These are phyloP conservation scores for Drosera capensis DNA, from an alignment of 148 eudicot species.

Conservation along the genomic window DNA sequence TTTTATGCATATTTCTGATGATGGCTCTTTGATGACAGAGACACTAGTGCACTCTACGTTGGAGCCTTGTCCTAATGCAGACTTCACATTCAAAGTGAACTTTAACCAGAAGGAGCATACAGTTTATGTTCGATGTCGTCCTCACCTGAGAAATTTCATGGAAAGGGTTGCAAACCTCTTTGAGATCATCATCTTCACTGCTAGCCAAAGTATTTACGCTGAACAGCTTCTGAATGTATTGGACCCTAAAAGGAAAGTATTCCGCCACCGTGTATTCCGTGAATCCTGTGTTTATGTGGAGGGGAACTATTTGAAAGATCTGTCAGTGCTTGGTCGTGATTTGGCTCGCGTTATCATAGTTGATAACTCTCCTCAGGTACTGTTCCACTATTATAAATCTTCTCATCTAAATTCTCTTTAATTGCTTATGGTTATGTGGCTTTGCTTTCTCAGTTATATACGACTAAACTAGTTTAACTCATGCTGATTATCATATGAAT, in stretches of 20 bases:
- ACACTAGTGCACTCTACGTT: slow-evolving; percentile 91
- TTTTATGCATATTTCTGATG: neutral
- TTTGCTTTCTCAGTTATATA: no score
- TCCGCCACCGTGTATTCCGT: slow-evolving; percentile 90
- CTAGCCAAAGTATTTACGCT: slow-evolving; percentile 97
- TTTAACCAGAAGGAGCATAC: slow-evolving; percentile 67
- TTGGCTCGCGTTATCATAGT: slow-evolving; percentile 64
- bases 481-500: no score
- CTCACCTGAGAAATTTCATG: slow-evolving; percentile 76
- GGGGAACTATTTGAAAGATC: slow-evolving; percentile 87
- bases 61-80: slow-evolving; percentile 81
- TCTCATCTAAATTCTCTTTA: neutral
- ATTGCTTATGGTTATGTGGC: neutral
- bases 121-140: slow-evolving; percentile 90
- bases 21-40: slow-evolving; percentile 47
- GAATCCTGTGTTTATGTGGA: slow-evolving; percentile 90
- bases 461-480: no score
- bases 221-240: slow-evolving; percentile 90
- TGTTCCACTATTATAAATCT: neutral
- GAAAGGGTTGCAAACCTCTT: slow-evolving; percentile 71
- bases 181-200: slow-evolving; percentile 90
- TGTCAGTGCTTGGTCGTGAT: slow-evolving; percentile 95
- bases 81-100: slow-evolving; percentile 82
- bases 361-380: slow-evolving; percentile 98
- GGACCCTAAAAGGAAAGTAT: slow-evolving; percentile 82